Evolutionary conservation across 2,329 filamentous ascomycete genomes (phyloP), one percentile per base, ranked within the genome.

Genomic region (Sclerotinia nivalis): DNA sequence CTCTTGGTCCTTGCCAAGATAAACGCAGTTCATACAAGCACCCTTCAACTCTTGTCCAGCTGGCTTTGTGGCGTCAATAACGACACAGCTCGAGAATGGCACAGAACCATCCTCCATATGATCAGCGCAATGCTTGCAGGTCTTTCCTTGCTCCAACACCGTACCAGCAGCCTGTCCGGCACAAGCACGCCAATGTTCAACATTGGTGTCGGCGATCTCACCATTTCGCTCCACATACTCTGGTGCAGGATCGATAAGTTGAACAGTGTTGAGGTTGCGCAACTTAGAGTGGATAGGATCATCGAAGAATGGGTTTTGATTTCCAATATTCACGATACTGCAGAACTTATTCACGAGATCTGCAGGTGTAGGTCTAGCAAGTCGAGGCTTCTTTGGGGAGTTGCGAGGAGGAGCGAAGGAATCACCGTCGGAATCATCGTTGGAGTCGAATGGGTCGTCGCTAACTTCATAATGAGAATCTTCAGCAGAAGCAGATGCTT

Each of bases 181-280:
- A 22, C 61, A 65, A 40, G 61, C 61, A 28, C 61, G 61, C 61
- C 61, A 65, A 25, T 65, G 61, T 34, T 52, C 61, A 28, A 65
- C 61, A 15, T 43, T 65, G 8, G 61, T 52, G 2, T 65, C 61
- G 1, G 47, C 13, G 15, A 65, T n/a, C 31, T 52, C 47, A 9
- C 61, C 47, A 43, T 65, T 12, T 3, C 20, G 47, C 13, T n/a
- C 15, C 4, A 28, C 13, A 25, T 65, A 65, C 15, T 52, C 47
- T 8, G 18, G 61, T 22, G 12, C 47, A 28, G 45, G 47, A 10
- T 52, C 18, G 10, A 65, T 65, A 12, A 65, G 61, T 22, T 40
- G 61, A 5, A 13, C 34, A 15, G 6, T 25, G n/a, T 12, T 52
- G 34, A 65, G 61, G 0, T 10, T 52, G 34, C 47, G 10, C n/a